A percentile compares a stretch with the other conserved stretches of the same genome.
phyloP scores from a whole-genome alignment of 371 early-diverging fungal species.

The Sporodiniella umbellata region DNA sequence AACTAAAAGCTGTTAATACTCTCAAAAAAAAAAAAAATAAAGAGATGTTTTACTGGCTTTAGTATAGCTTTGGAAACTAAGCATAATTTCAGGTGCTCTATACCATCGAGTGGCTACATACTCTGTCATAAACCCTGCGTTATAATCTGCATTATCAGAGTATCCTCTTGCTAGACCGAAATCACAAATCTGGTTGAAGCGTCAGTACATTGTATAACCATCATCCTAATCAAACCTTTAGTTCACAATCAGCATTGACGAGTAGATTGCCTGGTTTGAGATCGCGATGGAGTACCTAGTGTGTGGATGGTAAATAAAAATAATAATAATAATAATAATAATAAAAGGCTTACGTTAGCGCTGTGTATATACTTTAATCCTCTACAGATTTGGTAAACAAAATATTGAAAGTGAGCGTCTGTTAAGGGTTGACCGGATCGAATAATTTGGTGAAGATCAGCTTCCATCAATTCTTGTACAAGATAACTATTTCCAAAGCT shows the following conservation, averaged over 20 bases:
- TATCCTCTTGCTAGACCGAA: constrained; percentile 94
- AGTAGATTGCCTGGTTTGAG: constrained; percentile 97
- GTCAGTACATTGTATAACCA: background rate
- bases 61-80: constrained; percentile 91
- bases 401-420: constrained; percentile 97
- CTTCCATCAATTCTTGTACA: constrained; percentile 96
- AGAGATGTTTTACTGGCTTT: constrained; percentile 97
- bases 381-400: constrained; percentile 95
- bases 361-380: constrained; percentile 98
- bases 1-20: constrained; percentile 48
- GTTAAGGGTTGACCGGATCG: constrained; percentile 94
- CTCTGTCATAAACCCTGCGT: constrained; percentile 93
- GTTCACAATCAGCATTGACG: constrained; percentile 97
- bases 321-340: background rate
- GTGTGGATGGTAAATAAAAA: background rate
- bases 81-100: constrained; percentile 97
- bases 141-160: constrained; percentile 75
- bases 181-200: constrained; percentile 73
- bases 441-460: constrained; percentile 97
- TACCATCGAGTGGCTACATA: constrained; percentile 99
- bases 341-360: constrained; percentile 76
- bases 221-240: constrained; percentile 53
- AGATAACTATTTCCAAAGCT: constrained; percentile 68
- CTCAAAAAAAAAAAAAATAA: too few species aligned
- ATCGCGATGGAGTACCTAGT: constrained; percentile 86